Percentiles rank a stretch among this genome's conserved stretches.
Conservation (phyloP, 2,329 filamentous ascomycete species). For the Fusarium nanum region DNA sequence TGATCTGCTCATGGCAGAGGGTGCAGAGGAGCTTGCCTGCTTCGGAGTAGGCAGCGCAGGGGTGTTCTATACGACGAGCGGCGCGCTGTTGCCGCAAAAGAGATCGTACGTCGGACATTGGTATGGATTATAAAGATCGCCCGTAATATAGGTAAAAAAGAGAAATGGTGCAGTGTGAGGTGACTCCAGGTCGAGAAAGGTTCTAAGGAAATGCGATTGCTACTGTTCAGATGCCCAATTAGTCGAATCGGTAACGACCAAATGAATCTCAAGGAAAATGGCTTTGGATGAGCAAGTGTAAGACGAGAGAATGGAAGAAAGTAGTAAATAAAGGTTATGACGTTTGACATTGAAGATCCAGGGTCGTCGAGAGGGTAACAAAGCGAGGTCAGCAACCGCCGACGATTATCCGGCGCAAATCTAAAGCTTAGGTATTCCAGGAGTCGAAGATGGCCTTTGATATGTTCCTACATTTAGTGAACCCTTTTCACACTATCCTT, state of each 20-base stretch:
- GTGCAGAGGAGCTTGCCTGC: constrained; percentile 75
- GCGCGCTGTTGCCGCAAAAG: constrained; percentile 82
- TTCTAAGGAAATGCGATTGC: neutral
- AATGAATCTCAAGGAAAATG: neutral
- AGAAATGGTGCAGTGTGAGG: neutral
- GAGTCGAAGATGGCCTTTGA: neutral
- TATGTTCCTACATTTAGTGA: neutral
- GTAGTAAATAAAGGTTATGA: constrained; percentile 24
- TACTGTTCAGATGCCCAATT: constrained; percentile 5
- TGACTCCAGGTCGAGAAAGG: constrained; percentile 25
- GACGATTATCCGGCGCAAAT: constrained; percentile 49
- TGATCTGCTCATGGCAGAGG: constrained; percentile 72
- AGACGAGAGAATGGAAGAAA: constrained; percentile 11
- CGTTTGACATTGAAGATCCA: constrained; percentile 22
- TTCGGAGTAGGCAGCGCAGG: constrained; percentile 74
- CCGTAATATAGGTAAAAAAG: constrained; percentile 3
- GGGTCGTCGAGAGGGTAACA: constrained; percentile 29
- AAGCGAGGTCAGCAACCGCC: constrained; percentile 38
- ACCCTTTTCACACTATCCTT: neutral
- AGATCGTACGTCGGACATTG: constrained; percentile 83
- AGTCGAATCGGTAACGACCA: neutral
- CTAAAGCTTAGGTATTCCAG: neutral
- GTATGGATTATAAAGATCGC: constrained; percentile 1
- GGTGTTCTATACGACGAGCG: constrained; percentile 77
- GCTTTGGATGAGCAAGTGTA: neutral